These are phyloP conservation scores for Ganoderma sinense DNA, from an alignment of 1,284 basidiomycete genomes.

Conservation along the genomic window DNA sequence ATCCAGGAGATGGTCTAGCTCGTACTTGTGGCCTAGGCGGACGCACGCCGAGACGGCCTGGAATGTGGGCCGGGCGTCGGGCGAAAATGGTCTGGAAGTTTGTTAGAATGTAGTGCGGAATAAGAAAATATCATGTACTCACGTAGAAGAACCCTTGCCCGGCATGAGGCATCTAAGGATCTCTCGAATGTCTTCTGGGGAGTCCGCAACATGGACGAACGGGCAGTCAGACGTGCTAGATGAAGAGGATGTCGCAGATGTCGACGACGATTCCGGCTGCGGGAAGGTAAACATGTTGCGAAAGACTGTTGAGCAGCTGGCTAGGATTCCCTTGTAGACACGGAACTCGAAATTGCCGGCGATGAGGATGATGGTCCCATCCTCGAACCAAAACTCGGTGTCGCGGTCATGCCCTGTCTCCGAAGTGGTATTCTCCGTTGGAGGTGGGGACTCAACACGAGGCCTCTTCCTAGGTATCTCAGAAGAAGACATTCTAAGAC, in stretches of 20 bases:
- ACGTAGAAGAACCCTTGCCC: not conserved
- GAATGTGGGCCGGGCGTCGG: not conserved
- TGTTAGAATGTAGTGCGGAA: not conserved
- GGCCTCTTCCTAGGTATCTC: not conserved
- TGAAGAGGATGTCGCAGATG: not conserved
- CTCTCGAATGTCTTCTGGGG: constrained; percentile 3
- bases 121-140: not conserved
- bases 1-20: not conserved
- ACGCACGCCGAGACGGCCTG: not conserved
- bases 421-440: not conserved
- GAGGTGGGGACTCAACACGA: not conserved
- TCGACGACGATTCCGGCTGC: constrained; percentile 1
- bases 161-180: constrained; percentile 5
- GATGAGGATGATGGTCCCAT: constrained; percentile 19
- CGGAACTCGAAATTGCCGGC: constrained; percentile 14
- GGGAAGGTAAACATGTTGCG: constrained; percentile 20
- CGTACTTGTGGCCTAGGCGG: constrained; percentile 14
- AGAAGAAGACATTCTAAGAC: too few species aligned
- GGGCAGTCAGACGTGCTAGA: not conserved
- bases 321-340: constrained; percentile 16
- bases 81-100: not conserved
- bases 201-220: constrained; percentile 5
- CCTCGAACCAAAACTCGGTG: constrained; percentile 23
- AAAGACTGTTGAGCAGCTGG: constrained; percentile 18
- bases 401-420: constrained; percentile 4